phyloP scores from a whole-genome alignment of 2,329 filamentous ascomycete species.

The Triangularia verruculosa region DNA sequence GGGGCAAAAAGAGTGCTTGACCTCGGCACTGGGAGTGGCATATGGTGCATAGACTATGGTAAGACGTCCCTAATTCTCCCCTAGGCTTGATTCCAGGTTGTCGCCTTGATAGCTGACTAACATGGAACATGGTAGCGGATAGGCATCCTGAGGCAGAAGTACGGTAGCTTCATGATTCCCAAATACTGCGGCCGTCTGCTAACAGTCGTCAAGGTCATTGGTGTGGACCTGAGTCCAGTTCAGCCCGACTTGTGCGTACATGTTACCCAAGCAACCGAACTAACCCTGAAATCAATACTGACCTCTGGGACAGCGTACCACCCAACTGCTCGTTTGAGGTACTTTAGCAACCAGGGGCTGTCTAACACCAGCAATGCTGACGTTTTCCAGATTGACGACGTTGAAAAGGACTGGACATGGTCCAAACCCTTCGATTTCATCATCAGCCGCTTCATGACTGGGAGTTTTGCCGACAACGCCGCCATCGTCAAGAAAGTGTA shows the following conservation, averaged over 20 bases:
- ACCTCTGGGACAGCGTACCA: constrained; percentile 15
- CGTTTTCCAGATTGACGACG: constrained; percentile 19
- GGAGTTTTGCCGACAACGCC: constrained; percentile 19
- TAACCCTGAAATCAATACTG: neutral
- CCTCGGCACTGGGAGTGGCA: constrained; percentile 24
- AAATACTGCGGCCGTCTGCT: neutral
- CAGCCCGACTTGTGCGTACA: constrained; percentile 16
- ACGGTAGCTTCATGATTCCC: neutral
- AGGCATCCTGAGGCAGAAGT: constrained; percentile 22
- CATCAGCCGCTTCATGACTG: constrained; percentile 19
- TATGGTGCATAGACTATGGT: constrained; percentile 27
- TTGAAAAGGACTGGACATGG: constrained; percentile 25
- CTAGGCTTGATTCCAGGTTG: too few relatives aligned
- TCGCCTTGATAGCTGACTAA: neutral
- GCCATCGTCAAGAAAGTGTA: constrained; percentile 18
- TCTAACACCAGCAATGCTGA: neutral
- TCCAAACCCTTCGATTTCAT: constrained; percentile 23
- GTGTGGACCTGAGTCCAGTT: constrained; percentile 20
- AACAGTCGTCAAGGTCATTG: constrained; percentile 4
- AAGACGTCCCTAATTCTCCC: neutral
- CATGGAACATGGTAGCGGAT: constrained; percentile 7
- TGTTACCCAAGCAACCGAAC: neutral
- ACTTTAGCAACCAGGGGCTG: constrained; percentile 1
- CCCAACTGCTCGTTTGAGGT: constrained; percentile 21
- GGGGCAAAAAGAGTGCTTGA: constrained; percentile 24